These are phyloP conservation scores for Coleophoma crateriformis DNA, from an alignment of 2,329 filamentous ascomycete species.

Conservation along the genomic window DNA sequence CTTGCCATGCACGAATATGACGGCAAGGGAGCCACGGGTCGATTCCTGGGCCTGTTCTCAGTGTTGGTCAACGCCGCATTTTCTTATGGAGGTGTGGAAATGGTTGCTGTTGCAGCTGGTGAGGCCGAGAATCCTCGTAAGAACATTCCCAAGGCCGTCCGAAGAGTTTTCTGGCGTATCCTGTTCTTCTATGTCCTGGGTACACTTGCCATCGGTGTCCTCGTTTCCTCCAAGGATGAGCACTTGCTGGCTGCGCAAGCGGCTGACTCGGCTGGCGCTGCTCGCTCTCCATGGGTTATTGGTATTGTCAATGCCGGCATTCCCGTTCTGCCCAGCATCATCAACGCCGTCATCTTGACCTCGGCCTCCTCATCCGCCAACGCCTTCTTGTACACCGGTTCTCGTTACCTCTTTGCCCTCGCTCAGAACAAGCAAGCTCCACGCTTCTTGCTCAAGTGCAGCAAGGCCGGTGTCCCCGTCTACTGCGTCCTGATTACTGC, in stretches of 20 bases:
- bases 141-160: constrained; percentile 69
- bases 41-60: constrained; percentile 61
- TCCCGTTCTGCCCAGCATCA: constrained; percentile 58
- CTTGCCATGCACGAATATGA: constrained; percentile 66
- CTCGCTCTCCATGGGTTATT: constrained; percentile 61
- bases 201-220: constrained; percentile 64
- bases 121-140: constrained; percentile 66
- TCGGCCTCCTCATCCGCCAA: constrained; percentile 42
- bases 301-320: constrained; percentile 65
- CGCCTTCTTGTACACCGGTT: constrained; percentile 23
- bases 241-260: constrained; percentile 58
- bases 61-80: constrained; percentile 43
- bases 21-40: constrained; percentile 57
- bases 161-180: constrained; percentile 74
- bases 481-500: constrained; percentile 66
- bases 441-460: constrained; percentile 53
- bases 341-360: constrained; percentile 67
- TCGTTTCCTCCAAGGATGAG: constrained; percentile 64
- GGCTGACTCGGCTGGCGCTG: constrained; percentile 56
- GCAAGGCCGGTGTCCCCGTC: constrained; percentile 58
- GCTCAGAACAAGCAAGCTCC: constrained; percentile 65
- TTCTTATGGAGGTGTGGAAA: constrained; percentile 40
- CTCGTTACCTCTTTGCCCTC: constrained; percentile 27
- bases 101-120: constrained; percentile 47
- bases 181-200: constrained; percentile 72